phyloP scores from a whole-genome alignment of 208 protist genomes.

The Zelonia costaricensis region DNA sequence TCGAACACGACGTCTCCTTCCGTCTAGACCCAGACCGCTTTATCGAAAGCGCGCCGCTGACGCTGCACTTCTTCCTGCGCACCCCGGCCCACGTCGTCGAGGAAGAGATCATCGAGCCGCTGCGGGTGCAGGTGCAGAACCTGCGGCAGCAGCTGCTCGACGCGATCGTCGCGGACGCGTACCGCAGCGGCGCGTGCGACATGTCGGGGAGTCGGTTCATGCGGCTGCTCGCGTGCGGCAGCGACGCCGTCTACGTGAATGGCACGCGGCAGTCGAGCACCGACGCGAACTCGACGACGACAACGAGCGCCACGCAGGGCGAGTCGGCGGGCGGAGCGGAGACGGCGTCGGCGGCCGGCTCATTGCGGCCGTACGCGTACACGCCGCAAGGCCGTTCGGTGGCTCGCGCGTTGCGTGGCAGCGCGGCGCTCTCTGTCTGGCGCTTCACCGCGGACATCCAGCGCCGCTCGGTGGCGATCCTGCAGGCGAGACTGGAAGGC shows the following conservation, averaged over 20 bases:
- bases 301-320: background rate
- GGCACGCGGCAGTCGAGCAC: slow-evolving; percentile 1
- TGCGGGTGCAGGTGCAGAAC: slow-evolving; percentile 10
- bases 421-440: slow-evolving; percentile 21
- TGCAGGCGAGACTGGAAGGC: too few relatives aligned
- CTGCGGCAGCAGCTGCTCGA: slow-evolving; percentile 23
- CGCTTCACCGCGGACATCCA: slow-evolving; percentile 14
- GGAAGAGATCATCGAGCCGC: slow-evolving; percentile 33
- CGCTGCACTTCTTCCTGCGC: slow-evolving; percentile 41
- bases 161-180: slow-evolving; percentile 22
- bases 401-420: slow-evolving; percentile 6
- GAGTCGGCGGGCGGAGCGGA: background rate
- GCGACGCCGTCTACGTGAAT: slow-evolving; percentile 6
- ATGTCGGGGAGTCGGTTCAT: slow-evolving; percentile 20
- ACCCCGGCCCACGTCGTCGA: slow-evolving; percentile 27
- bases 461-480: background rate
- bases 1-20: slow-evolving; percentile 40
- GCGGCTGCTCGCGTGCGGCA: slow-evolving; percentile 16
- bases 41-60: slow-evolving; percentile 36
- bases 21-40: slow-evolving; percentile 46
- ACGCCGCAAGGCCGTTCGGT: slow-evolving; percentile 6
- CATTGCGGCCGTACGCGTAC: slow-evolving; percentile 18
- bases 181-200: slow-evolving; percentile 9
- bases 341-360: background rate
- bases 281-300: background rate